Conservation (phyloP, 192 early-diverging fungal species). For the Backusella australiensis region DNA sequence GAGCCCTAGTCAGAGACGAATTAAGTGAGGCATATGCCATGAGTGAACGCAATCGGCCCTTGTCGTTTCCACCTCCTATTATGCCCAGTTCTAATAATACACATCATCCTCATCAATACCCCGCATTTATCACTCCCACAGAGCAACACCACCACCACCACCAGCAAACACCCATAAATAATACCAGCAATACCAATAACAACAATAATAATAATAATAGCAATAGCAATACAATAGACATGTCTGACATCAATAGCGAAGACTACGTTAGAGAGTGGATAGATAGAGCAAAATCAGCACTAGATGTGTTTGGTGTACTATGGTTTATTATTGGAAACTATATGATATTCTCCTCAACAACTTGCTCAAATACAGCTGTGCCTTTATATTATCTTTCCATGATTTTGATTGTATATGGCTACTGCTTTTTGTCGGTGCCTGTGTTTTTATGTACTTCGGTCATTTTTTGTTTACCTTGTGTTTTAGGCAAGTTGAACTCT, state of each 20-base stretch:
- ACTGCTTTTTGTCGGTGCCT: conserved; percentile 63
- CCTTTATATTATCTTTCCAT: conserved; percentile 63
- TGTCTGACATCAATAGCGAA: not conserved
- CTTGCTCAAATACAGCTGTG: conserved; percentile 50
- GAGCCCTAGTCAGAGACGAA: not conserved
- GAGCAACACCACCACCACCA: not conserved
- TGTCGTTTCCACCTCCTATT: conserved; percentile 3
- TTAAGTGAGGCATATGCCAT: conserved; percentile 10
- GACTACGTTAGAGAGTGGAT: conserved; percentile 6
- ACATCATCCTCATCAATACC: conserved; percentile 3
- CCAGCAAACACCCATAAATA: not conserved
- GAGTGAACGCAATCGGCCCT: conserved; percentile 2
- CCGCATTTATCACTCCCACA: not conserved
- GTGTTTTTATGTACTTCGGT: conserved; percentile 58
- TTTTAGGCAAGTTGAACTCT: conserved; percentile 40
- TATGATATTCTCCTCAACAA: conserved; percentile 56
- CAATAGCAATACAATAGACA: not conserved
- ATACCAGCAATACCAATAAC: not conserved
- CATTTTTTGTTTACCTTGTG: conserved; percentile 61
- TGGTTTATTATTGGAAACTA: conserved; percentile 74
- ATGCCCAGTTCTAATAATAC: not conserved
- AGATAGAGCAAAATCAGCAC: conserved; percentile 55
- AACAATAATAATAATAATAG: not conserved
- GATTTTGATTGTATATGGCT: conserved; percentile 65
- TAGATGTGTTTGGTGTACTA: conserved; percentile 57